A percentile compares a stretch with the other conserved stretches of the same genome.
Evolutionary conservation across 2,329 filamentous ascomycete genomes (phyloP).

Genomic region (Pseudogymnoascus sp.): DNA sequence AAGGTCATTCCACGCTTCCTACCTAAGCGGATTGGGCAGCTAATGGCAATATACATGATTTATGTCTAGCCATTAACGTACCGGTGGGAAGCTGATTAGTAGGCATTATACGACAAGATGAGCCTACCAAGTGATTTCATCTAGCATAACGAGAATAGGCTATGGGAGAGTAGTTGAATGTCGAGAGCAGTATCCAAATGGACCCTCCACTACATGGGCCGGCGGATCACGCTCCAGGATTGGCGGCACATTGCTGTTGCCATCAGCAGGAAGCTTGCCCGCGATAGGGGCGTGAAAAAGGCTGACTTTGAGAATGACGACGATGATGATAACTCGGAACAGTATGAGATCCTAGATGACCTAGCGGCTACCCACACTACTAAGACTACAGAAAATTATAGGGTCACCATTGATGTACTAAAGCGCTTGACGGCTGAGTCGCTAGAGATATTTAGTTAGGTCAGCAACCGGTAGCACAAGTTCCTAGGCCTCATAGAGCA

Average conservation of each 20-base stretch:
- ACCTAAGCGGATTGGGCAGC: neutral
- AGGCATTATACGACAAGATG: neutral
- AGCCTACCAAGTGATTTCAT: neutral
- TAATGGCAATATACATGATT: neutral
- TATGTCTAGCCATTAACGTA: neutral
- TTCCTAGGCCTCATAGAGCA: conserved; percentile 12
- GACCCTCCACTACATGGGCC: neutral
- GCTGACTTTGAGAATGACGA: conserved; percentile 6
- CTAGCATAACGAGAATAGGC: neutral
- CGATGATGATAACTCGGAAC: neutral
- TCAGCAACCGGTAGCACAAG: conserved; percentile 14
- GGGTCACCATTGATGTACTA: conserved; percentile 12
- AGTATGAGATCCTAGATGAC: conserved; percentile 2
- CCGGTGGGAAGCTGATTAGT: neutral
- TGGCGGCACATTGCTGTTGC: neutral
- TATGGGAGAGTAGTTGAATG: neutral
- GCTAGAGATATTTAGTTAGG: conserved; percentile 15
- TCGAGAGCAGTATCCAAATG: neutral
- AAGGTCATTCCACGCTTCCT: conserved; percentile 9
- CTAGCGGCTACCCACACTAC: conserved; percentile 3
- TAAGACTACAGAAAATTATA: neutral
- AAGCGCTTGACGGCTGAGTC: conserved; percentile 15
- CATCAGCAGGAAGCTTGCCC: neutral
- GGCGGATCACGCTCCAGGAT: neutral
- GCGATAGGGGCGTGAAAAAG: neutral